phyloP scores from a whole-genome alignment of 1,284 basidiomycete species.

The Dichomitus squalens region DNA sequence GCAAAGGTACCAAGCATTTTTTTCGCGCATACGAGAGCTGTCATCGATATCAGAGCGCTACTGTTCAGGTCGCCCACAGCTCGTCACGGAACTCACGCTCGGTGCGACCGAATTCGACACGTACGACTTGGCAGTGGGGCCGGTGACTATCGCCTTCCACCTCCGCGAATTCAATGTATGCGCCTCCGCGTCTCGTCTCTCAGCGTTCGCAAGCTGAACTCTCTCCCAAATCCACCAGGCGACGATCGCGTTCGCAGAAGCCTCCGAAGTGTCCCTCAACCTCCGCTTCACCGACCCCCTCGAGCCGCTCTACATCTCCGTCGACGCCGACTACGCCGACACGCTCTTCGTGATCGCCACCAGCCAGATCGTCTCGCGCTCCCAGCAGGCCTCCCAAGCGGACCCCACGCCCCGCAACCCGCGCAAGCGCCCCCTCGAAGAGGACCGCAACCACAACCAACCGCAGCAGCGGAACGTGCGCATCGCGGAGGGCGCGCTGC shows the following conservation, averaged over 20 bases:
- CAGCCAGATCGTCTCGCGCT: slow-evolving; percentile 48
- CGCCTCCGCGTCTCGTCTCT: no score
- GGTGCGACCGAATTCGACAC: slow-evolving; percentile 76
- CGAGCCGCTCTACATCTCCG: slow-evolving; percentile 71
- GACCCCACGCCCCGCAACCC: not conserved
- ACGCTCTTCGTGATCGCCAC: slow-evolving; percentile 76
- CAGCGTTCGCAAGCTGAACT: slow-evolving; percentile 23
- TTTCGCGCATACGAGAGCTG: not conserved
- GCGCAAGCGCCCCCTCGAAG: slow-evolving; percentile 24
- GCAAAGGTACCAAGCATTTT: slow-evolving; percentile 50
- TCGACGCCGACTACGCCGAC: slow-evolving; percentile 64
- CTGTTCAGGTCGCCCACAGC: slow-evolving; percentile 57
- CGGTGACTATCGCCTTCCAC: slow-evolving; percentile 74
- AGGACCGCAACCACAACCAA: slow-evolving; percentile 12
- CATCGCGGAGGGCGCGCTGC: not conserved
- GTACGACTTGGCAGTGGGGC: slow-evolving; percentile 63
- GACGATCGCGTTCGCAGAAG: slow-evolving; percentile 75
- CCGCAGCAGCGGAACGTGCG: not conserved
- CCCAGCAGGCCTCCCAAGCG: slow-evolving; percentile 12
- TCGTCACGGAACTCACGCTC: slow-evolving; percentile 73
- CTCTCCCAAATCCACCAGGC: slow-evolving; percentile 47
- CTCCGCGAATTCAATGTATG: slow-evolving; percentile 77
- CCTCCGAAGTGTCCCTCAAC: slow-evolving; percentile 60
- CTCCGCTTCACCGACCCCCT: slow-evolving; percentile 74
- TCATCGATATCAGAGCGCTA: not conserved